A percentile compares a stretch with the other conserved stretches of the same genome.
These are phyloP conservation scores for Stachybotrys elegans DNA, from an alignment of 2,329 filamentous ascomycete genomes.

Conservation along the genomic window DNA sequence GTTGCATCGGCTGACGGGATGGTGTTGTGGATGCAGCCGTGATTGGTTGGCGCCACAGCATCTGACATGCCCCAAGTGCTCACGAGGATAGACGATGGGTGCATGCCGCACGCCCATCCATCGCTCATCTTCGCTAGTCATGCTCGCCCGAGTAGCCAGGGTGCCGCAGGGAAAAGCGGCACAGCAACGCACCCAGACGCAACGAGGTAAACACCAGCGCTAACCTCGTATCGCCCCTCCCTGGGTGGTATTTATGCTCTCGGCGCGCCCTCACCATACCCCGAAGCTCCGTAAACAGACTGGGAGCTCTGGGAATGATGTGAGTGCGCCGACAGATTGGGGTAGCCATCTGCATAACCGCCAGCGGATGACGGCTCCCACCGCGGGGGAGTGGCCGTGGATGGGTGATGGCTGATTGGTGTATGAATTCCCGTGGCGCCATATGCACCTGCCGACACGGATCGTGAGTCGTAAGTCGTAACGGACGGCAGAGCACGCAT, in stretches of 20 bases:
- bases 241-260: constrained; percentile 28
- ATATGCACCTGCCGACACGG: constrained; percentile 29
- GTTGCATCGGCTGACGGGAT: constrained; percentile 7
- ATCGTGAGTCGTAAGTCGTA: constrained; percentile 32
- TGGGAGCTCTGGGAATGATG: constrained; percentile 22
- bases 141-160: no score
- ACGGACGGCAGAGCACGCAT: constrained; percentile 29
- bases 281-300: constrained; percentile 35
- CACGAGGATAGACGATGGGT: constrained; percentile 26
- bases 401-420: constrained; percentile 31
- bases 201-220: neutral
- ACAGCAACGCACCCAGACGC: neutral
- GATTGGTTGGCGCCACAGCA: constrained; percentile 33
- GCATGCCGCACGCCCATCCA: constrained; percentile 1
- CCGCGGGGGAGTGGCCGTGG: constrained; percentile 31
- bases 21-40: constrained; percentile 15
- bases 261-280: constrained; percentile 37
- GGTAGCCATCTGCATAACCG: constrained; percentile 32
- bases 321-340: constrained; percentile 32
- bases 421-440: constrained; percentile 33
- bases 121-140: neutral
- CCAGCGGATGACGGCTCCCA: constrained; percentile 35
- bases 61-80: constrained; percentile 27
- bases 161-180: neutral
- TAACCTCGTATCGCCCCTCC: neutral